Base-by-base conservation (phyloP, 2,329 filamentous ascomycete genomes). In the Paraphoma sp. region DNA sequence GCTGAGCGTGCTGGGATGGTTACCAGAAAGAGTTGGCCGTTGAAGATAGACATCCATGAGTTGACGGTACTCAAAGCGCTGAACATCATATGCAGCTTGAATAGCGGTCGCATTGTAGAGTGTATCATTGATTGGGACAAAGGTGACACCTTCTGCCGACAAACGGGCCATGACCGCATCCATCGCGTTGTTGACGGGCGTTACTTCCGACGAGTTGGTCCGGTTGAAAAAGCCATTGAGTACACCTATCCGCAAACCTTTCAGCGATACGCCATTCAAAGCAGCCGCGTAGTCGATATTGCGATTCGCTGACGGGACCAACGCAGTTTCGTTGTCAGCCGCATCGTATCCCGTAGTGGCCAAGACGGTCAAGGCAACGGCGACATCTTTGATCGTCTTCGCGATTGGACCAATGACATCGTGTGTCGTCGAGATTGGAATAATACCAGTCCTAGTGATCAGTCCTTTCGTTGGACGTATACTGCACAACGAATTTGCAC, bases 31-130 rank as follows among this genome's bases (percentile, higher is more conserved):
- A 18, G 72, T 73, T 1, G 79, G 62, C 1, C 77, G 76, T 29
- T 80, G 75, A 0, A 90, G 80, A 65, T 90, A 89, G 0, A 69
- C 57, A 55, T 87, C 78, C 61, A 89, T 79, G 18, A 75, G 67
- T 64, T 87, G 79, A 14, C 82, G 80, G 68, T 84, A 87, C 64
- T 90, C 87, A 66, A 79, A 87, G 9, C 79, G 79, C 63, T 90
- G 87, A 1, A 86, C 85, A 63, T 89, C 87, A 14, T 85, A 77
- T 0, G 71, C 71, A 2, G 76, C 65, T 49, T 68, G 69, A 4
- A 89, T 81, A 4, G 76, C 70, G 1, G 80, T 80, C 0, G 83
- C 77, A 62, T 89, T 83, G 68, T 86, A 87, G 11, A 78, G 63
- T 4, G 62, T 64, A 11, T 82, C 80, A 31, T 75, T 73, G 55